Percentiles rank a stretch among this genome's conserved stretches.
phyloP scores from a whole-genome alignment of 2,329 filamentous ascomycete genomes.

The Bipolaris gigantea region DNA sequence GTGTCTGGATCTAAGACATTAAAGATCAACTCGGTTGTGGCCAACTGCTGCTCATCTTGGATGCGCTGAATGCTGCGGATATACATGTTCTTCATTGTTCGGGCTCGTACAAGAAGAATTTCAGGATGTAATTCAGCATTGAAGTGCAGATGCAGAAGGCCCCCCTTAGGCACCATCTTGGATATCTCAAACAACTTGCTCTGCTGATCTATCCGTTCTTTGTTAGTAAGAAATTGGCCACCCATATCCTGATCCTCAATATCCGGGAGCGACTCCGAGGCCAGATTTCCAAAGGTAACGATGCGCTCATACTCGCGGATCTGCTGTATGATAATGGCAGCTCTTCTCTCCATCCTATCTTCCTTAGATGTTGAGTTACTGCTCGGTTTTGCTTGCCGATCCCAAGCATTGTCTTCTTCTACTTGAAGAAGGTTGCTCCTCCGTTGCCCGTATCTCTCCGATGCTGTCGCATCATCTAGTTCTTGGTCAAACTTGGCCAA shows the following conservation, averaged over 20 bases:
- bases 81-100: slow-evolving; percentile 62
- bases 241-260: slow-evolving; percentile 50
- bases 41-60: slow-evolving; percentile 8
- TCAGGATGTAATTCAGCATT: slow-evolving; percentile 70
- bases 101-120: slow-evolving; percentile 60
- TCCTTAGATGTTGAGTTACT: slow-evolving; percentile 2
- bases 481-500: slow-evolving; percentile 10
- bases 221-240: slow-evolving; percentile 52
- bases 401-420: slow-evolving; percentile 44
- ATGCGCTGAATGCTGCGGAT: slow-evolving; percentile 65
- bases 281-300: slow-evolving; percentile 47
- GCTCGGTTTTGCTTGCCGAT: slow-evolving; percentile 32
- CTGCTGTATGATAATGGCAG: slow-evolving; percentile 40
- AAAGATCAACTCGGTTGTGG: slow-evolving; percentile 63
- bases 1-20: slow-evolving; percentile 49
- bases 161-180: slow-evolving; percentile 67
- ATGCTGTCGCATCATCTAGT: not conserved
- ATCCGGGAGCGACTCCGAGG: slow-evolving; percentile 48
- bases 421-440: slow-evolving; percentile 32
- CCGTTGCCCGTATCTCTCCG: slow-evolving; percentile 22
- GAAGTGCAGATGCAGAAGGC: slow-evolving; percentile 75
- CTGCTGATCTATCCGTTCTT: slow-evolving; percentile 48
- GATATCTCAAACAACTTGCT: slow-evolving; percentile 63
- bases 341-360: slow-evolving; percentile 34
- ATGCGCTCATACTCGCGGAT: slow-evolving; percentile 50